Evolutionary conservation across 2,329 filamentous ascomycete species (phyloP).

Genomic region (Cladosporium phlei): DNA sequence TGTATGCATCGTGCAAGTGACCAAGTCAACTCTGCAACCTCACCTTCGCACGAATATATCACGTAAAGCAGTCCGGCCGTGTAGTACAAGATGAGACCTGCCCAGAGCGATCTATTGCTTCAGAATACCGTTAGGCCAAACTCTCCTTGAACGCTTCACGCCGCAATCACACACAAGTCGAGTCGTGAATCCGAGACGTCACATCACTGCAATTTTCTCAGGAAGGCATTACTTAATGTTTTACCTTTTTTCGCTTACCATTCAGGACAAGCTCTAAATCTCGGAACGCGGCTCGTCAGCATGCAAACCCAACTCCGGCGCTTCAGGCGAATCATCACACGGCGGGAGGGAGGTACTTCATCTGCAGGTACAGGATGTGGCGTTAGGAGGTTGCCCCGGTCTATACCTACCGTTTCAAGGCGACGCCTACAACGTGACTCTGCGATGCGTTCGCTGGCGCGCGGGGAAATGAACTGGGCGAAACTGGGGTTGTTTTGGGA

Average conservation of each 20-base stretch:
- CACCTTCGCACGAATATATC: no score
- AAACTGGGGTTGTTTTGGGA: slow-evolving; percentile 6
- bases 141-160: no score
- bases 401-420: slow-evolving; percentile 10
- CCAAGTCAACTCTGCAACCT: no score
- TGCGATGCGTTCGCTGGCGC: slow-evolving; percentile 9
- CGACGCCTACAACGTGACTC: slow-evolving; percentile 12
- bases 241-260: background rate
- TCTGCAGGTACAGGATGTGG: slow-evolving; percentile 4
- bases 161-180: no score
- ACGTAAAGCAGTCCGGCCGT: no score
- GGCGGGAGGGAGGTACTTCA: background rate
- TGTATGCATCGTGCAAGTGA: no score
- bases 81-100: no score
- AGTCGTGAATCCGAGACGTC: no score
- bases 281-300: background rate
- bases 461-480: slow-evolving; percentile 1
- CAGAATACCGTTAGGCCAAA: no score
- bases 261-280: background rate
- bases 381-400: background rate
- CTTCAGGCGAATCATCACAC: slow-evolving; percentile 6
- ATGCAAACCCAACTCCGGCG: background rate
- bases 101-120: no score
- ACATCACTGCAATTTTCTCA: no score
- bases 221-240: slow-evolving; percentile 6